phyloP scores from a whole-genome alignment of 192 early-diverging fungal genomes.

The Glomus cerebriforme region DNA sequence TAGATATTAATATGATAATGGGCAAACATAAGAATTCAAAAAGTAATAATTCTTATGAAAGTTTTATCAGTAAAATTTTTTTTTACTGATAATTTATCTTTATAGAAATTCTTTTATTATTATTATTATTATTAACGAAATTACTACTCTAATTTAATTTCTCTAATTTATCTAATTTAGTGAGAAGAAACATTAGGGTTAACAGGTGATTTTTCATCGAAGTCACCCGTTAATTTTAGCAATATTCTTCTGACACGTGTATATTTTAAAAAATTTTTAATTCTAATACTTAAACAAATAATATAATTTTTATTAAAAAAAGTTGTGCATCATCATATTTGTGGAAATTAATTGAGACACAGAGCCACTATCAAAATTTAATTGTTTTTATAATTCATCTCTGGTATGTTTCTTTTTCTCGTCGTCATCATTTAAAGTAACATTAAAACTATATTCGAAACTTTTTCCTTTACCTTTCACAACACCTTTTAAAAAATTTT shows the following conservation, averaged over 20 bases:
- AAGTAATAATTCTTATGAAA: constrained; percentile 34
- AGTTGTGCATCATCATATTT: too few species aligned
- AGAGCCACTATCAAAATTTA: too few species aligned
- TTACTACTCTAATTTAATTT: too few species aligned
- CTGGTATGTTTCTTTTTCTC: constrained; percentile 8
- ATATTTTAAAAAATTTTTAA: too few species aligned
- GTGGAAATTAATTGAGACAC: too few species aligned
- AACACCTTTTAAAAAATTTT: constrained; percentile 56
- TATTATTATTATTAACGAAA: neutral
- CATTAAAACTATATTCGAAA: constrained; percentile 49
- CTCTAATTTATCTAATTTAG: too few species aligned
- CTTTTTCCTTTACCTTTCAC: constrained; percentile 43
- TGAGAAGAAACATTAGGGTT: too few species aligned
- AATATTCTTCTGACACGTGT: too few species aligned
- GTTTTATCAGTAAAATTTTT: constrained; percentile 30
- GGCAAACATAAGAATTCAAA: constrained; percentile 57
- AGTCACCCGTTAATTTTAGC: too few species aligned
- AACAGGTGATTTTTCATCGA: too few species aligned
- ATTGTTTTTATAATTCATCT: constrained; percentile 1
- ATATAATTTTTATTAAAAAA: too few species aligned
- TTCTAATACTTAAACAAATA: too few species aligned
- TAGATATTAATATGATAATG: constrained; percentile 59
- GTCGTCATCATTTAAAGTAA: constrained; percentile 21
- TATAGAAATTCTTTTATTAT: neutral
- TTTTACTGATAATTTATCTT: neutral